These are phyloP conservation scores for Erythrobasidium yunnanense DNA, from an alignment of 768 basidiomycete genomes.

Conservation along the genomic window DNA sequence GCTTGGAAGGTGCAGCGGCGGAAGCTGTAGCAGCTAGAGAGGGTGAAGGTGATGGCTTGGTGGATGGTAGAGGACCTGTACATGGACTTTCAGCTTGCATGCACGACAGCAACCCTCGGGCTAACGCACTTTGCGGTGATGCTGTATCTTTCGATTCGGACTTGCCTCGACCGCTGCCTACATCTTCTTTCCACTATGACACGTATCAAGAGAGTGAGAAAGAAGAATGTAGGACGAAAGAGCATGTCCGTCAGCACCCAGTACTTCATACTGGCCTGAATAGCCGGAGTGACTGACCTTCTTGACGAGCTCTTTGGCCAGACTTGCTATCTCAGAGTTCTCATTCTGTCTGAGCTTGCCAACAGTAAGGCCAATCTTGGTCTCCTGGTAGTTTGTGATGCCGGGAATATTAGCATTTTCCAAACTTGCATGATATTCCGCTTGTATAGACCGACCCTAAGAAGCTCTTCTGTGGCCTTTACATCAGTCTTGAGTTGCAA, in stretches of 20 bases:
- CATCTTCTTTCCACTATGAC: constrained; percentile 68
- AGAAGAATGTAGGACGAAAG: neutral
- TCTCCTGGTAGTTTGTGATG: constrained; percentile 57
- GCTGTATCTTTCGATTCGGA: constrained; percentile 25
- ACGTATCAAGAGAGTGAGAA: too few species aligned
- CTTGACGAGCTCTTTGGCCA: constrained; percentile 81
- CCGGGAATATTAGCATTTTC: too few species aligned
- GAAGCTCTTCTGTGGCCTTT: constrained; percentile 36
- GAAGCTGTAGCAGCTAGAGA: constrained; percentile 7
- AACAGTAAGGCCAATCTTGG: constrained; percentile 81
- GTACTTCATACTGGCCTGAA: neutral
- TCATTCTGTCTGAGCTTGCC: constrained; percentile 72
- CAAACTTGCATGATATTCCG: too few species aligned
- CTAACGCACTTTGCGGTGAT: constrained; percentile 1
- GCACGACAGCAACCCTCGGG: neutral
- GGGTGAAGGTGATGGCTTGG: constrained; percentile 11
- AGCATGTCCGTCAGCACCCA: neutral
- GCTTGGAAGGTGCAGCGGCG: neutral
- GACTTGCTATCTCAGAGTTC: constrained; percentile 60
- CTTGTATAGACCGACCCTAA: constrained; percentile 31
- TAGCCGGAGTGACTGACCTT: constrained; percentile 41
- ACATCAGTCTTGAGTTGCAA: constrained; percentile 33
- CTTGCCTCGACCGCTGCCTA: constrained; percentile 49
- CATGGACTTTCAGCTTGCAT: too few species aligned
- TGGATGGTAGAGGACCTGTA: neutral